Percentiles rank a stretch among this genome's conserved stretches.
phyloP scores from a whole-genome alignment of 2,329 filamentous ascomycete species.

The Colletotrichum limetticola region DNA sequence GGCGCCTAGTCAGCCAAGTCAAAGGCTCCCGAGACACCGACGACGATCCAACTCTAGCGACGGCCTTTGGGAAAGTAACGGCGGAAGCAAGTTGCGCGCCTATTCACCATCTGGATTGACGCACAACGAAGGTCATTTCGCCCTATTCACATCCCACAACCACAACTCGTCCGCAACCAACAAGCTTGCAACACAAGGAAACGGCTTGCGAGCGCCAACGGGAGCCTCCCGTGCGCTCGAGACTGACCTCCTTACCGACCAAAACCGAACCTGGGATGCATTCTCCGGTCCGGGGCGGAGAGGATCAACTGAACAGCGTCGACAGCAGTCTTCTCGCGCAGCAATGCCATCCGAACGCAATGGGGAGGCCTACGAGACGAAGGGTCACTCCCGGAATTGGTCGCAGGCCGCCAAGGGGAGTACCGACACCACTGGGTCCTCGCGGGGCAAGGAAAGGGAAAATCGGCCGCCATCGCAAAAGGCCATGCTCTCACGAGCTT shows the following conservation, averaged over 20 bases:
- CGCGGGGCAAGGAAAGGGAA: conserved; percentile 46
- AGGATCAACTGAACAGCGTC: conserved; percentile 22
- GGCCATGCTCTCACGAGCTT: conserved; percentile 93
- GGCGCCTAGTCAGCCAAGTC: background rate
- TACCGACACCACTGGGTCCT: conserved; percentile 52
- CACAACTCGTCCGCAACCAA: background rate
- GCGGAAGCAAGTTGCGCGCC: background rate
- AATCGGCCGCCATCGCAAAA: conserved; percentile 79
- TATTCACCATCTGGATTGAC: conserved; percentile 4
- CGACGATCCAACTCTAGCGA: conserved; percentile 24
- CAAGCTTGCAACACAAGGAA: background rate
- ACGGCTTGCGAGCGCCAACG: background rate
- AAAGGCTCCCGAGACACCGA: background rate
- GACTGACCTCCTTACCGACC: background rate
- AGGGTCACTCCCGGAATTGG: conserved; percentile 58
- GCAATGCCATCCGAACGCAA: conserved; percentile 46
- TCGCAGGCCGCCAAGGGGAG: conserved; percentile 58
- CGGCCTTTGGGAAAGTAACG: background rate
- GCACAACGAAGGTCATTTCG: background rate
- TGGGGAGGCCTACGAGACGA: conserved; percentile 39
- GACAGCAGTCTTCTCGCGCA: background rate
- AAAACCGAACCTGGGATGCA: conserved; percentile 28
- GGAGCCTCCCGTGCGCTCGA: background rate
- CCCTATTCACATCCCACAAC: background rate
- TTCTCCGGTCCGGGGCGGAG: conserved; percentile 20